These are phyloP conservation scores for Berberis thunbergii DNA, from an alignment of 164 flowering plant species.

Conservation along the genomic window DNA sequence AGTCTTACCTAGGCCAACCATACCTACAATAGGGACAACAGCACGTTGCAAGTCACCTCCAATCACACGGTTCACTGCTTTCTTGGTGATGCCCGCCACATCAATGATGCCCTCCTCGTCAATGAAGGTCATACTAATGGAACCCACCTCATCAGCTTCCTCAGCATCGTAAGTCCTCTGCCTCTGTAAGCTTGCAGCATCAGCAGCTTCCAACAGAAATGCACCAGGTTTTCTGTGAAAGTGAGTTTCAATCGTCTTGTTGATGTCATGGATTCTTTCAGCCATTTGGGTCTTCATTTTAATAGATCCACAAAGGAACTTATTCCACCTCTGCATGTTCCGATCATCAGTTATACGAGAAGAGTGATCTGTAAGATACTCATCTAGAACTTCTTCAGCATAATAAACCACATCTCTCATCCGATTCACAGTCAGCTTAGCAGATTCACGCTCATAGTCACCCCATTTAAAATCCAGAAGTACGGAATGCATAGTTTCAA, in stretches of 20 bases:
- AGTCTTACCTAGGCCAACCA: slow-evolving; percentile 34
- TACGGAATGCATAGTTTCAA: too few species aligned
- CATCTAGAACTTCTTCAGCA: not conserved
- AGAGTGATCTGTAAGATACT: slow-evolving; percentile 1
- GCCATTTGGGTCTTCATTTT: not conserved
- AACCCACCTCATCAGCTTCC: slow-evolving; percentile 15
- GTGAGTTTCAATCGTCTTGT: not conserved
- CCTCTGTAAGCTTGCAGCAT: not conserved
- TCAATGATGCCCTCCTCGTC: too few species aligned
- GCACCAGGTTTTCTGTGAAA: not conserved
- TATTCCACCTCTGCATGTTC: not conserved
- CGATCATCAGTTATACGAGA: not conserved
- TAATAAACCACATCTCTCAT: not conserved
- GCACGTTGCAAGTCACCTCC: not conserved
- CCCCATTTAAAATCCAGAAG: too few species aligned
- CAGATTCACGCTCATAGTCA: too few species aligned
- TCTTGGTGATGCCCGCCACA: not conserved
- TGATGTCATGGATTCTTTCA: slow-evolving; percentile 5
- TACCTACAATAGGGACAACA: slow-evolving; percentile 24
- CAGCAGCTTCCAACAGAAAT: not conserved
- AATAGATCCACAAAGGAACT: too few species aligned
- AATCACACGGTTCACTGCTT: slow-evolving; percentile 5
- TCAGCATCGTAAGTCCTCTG: not conserved
- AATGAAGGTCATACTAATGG: slow-evolving; percentile 4
- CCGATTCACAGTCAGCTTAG: too few species aligned